These are phyloP conservation scores for Wickerhamomyces sp. DNA, from an alignment of 1,139 yeast genomes.

Conservation along the genomic window DNA sequence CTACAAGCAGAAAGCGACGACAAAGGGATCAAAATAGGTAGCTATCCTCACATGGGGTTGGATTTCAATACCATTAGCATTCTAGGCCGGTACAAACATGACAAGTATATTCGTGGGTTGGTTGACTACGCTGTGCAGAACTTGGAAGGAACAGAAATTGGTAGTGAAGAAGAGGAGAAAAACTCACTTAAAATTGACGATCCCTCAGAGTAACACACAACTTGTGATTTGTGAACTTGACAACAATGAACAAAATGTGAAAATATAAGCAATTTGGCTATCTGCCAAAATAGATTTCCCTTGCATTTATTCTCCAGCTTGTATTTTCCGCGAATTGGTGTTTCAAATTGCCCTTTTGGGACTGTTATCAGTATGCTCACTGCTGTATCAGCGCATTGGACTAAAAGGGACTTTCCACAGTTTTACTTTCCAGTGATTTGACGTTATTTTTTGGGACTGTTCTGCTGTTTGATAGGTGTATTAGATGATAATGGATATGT, in stretches of 20 bases:
- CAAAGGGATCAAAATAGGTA: conserved; percentile 61
- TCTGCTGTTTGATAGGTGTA: too few relatives aligned
- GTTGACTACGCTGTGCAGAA: conserved; percentile 43
- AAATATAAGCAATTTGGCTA: too few relatives aligned
- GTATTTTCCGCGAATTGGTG: too few relatives aligned
- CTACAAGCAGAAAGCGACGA: conserved; percentile 42
- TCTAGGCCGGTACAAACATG: conserved; percentile 47
- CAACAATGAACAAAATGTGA: too few relatives aligned
- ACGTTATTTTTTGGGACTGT: too few relatives aligned
- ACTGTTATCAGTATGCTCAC: background rate
- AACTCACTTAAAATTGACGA: background rate
- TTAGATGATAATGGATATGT: too few relatives aligned
- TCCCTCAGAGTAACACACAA: too few relatives aligned
- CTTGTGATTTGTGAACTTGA: too few relatives aligned
- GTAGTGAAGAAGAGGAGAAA: conserved; percentile 29
- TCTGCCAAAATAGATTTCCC: too few relatives aligned
- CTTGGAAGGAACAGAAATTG: conserved; percentile 51
- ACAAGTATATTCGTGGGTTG: conserved; percentile 36
- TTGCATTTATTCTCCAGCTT: too few relatives aligned
- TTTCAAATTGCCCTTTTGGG: background rate
- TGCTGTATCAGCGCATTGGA: background rate
- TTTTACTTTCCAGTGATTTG: background rate
- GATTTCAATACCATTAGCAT: conserved; percentile 67
- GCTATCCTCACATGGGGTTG: conserved; percentile 73
- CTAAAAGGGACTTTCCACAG: background rate